These are phyloP conservation scores for Coniosporium tulheliwenetii DNA, from an alignment of 2,329 filamentous ascomycete genomes.

Conservation along the genomic window DNA sequence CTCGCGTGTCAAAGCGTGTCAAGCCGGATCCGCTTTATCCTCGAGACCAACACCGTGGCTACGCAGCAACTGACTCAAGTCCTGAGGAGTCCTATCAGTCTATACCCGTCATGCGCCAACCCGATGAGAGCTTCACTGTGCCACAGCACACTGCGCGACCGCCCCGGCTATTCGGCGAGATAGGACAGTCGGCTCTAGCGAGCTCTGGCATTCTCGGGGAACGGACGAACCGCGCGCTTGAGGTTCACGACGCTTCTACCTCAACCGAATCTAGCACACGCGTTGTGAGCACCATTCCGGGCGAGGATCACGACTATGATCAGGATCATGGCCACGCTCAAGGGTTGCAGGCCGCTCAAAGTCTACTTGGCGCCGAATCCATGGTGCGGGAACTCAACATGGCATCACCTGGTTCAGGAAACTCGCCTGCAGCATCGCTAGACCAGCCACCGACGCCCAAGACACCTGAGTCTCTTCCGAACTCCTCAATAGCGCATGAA, in stretches of 20 bases:
- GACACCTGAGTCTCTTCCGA: constrained; percentile 12
- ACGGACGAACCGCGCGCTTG: constrained; percentile 1
- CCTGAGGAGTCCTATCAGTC: constrained; percentile 18
- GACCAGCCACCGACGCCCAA: constrained; percentile 22
- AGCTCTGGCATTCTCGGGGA: constrained; percentile 26
- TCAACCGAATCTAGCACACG: neutral
- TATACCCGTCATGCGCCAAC: constrained; percentile 12
- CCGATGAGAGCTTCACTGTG: constrained; percentile 13
- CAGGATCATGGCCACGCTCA: neutral
- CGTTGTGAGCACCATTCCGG: neutral
- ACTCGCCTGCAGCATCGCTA: constrained; percentile 17
- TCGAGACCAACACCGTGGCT: constrained; percentile 11
- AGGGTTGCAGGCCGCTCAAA: constrained; percentile 12
- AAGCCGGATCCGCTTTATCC: constrained; percentile 22
- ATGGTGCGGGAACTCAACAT: constrained; percentile 33
- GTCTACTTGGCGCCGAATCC: constrained; percentile 31
- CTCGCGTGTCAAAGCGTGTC: constrained; percentile 27
- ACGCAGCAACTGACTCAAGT: constrained; percentile 19
- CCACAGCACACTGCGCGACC: constrained; percentile 7
- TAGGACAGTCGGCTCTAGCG: constrained; percentile 37
- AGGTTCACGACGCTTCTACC: constrained; percentile 1
- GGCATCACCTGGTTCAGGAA: constrained; percentile 24
- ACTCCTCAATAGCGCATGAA: too few relatives aligned
- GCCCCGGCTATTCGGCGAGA: constrained; percentile 43
- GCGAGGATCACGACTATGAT: neutral